Evolutionary conservation across 352 stramenopile species (phyloP).

Genomic region (Phytophthora rubi): DNA sequence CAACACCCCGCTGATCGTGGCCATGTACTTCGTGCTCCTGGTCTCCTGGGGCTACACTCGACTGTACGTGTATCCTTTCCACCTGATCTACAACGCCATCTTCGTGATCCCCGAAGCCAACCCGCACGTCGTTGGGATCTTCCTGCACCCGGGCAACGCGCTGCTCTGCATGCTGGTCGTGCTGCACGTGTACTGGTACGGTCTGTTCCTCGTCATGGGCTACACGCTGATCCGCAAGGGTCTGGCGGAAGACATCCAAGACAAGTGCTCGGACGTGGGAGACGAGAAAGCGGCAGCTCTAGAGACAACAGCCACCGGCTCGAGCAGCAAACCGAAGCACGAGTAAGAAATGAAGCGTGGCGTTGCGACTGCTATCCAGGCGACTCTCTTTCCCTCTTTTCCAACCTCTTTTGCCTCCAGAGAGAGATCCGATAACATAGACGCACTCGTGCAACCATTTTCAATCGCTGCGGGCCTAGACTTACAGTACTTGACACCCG

Average conservation of each 20-base stretch:
- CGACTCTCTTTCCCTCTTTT: slow-evolving; percentile 13
- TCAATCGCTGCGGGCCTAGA: neutral
- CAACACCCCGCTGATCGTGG: slow-evolving; percentile 39
- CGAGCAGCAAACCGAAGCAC: slow-evolving; percentile 35
- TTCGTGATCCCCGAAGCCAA: slow-evolving; percentile 37
- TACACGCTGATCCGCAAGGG: slow-evolving; percentile 44
- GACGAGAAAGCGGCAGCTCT: slow-evolving; percentile 15
- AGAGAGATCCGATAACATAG: slow-evolving; percentile 28
- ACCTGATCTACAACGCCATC: slow-evolving; percentile 48
- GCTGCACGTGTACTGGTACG: slow-evolving; percentile 54
- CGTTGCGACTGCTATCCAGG: slow-evolving; percentile 25
- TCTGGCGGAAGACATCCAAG: slow-evolving; percentile 44
- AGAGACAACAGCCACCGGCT: slow-evolving; percentile 13
- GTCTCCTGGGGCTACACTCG: slow-evolving; percentile 53
- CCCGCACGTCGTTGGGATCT: slow-evolving; percentile 43
- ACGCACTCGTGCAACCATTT: slow-evolving; percentile 21
- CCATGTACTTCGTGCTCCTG: slow-evolving; percentile 47
- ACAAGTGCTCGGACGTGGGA: slow-evolving; percentile 38
- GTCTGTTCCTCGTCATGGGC: slow-evolving; percentile 54
- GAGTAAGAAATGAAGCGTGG: slow-evolving; percentile 33
- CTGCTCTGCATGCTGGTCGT: slow-evolving; percentile 52
- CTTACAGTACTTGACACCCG: neutral
- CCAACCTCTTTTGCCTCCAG: slow-evolving; percentile 22
- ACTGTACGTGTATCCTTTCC: slow-evolving; percentile 51
- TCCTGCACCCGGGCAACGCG: slow-evolving; percentile 42